Conservation (phyloP, 2,329 filamentous ascomycete genomes). For the Penicillium sp. region DNA sequence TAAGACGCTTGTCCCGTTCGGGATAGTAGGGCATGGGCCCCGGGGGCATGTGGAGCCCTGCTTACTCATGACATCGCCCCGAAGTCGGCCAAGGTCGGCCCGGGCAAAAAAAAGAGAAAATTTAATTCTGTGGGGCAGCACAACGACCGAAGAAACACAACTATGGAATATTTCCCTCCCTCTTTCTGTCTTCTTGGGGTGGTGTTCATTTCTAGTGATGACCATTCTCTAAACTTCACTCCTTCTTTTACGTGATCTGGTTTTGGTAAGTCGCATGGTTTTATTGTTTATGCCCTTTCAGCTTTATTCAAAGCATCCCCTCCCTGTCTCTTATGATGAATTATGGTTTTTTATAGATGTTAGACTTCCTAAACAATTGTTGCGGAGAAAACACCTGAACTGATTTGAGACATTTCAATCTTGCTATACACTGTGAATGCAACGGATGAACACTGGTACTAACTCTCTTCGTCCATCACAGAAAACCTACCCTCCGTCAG, state of each 20-base stretch:
- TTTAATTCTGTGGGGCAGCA: slow-evolving; percentile 10
- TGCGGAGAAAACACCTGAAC: slow-evolving; percentile 43
- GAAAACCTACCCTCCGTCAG: slow-evolving; percentile 28
- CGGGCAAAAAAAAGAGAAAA: slow-evolving; percentile 19
- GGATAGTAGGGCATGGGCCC: slow-evolving; percentile 2
- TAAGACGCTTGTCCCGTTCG: not conserved
- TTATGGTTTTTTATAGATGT: slow-evolving; percentile 47
- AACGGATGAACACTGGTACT: slow-evolving; percentile 12
- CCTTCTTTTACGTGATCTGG: slow-evolving; percentile 12
- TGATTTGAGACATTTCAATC: slow-evolving; percentile 25
- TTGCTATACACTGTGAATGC: slow-evolving; percentile 7
- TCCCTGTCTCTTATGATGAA: slow-evolving; percentile 39
- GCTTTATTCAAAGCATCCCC: not conserved
- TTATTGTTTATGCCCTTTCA: not conserved
- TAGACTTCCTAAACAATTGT: slow-evolving; percentile 48
- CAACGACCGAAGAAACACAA: slow-evolving; percentile 18
- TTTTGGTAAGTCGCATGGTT: slow-evolving; percentile 16
- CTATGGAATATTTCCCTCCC: slow-evolving; percentile 19
- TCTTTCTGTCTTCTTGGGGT: slow-evolving; percentile 18
- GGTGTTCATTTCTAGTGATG: slow-evolving; percentile 14
- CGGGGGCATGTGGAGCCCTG: not conserved
- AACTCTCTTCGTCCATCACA: slow-evolving; percentile 15
- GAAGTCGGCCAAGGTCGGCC: slow-evolving; percentile 7
- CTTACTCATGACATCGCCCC: slow-evolving; percentile 3
- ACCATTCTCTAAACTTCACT: slow-evolving; percentile 20